Conservation (phyloP, 2,329 filamentous ascomycete species). For the Pseudocercospora cruenta region DNA sequence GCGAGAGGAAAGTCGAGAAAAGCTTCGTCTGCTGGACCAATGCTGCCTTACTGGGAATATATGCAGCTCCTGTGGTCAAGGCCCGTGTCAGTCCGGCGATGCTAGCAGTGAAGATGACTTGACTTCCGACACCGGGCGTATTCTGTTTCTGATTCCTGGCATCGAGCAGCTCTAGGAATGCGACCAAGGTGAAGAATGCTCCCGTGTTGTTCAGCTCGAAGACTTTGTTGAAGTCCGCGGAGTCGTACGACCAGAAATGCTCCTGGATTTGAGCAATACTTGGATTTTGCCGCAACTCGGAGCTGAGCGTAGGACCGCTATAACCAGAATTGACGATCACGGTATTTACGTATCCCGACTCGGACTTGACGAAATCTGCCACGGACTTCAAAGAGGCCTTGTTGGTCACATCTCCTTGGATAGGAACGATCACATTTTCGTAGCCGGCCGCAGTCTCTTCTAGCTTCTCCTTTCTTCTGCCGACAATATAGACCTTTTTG, state of each 20-base stretch:
- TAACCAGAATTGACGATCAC: slow-evolving; percentile 16
- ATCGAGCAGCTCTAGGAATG: slow-evolving; percentile 51
- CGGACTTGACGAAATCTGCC: slow-evolving; percentile 43
- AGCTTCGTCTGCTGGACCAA: slow-evolving; percentile 50
- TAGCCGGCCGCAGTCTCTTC: slow-evolving; percentile 47
- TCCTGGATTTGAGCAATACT: slow-evolving; percentile 13
- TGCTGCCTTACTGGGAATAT: slow-evolving; percentile 50
- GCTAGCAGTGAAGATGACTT: slow-evolving; percentile 51
- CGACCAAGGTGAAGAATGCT: slow-evolving; percentile 48
- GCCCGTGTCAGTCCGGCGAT: slow-evolving; percentile 46
- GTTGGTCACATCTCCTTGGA: slow-evolving; percentile 50
- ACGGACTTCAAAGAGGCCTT: slow-evolving; percentile 45
- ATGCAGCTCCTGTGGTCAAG: slow-evolving; percentile 31
- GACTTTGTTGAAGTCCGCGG: slow-evolving; percentile 29
- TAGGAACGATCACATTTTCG: slow-evolving; percentile 44
- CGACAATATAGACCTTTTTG: slow-evolving; percentile 56
- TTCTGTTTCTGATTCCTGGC: slow-evolving; percentile 46
- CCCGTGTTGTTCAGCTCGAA: slow-evolving; percentile 50
- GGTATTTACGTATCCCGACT: slow-evolving; percentile 35
- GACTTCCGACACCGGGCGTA: slow-evolving; percentile 46
- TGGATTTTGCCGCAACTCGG: slow-evolving; percentile 1
- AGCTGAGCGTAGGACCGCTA: neutral
- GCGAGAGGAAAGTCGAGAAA: slow-evolving; percentile 45
- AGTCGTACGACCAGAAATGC: slow-evolving; percentile 14
- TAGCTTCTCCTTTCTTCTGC: slow-evolving; percentile 50